Evolutionary conservation across 2,329 filamentous ascomycete species (phyloP), one percentile per base, ranked within the genome.

Genomic region (Pseudogymnoascus sp.): DNA sequence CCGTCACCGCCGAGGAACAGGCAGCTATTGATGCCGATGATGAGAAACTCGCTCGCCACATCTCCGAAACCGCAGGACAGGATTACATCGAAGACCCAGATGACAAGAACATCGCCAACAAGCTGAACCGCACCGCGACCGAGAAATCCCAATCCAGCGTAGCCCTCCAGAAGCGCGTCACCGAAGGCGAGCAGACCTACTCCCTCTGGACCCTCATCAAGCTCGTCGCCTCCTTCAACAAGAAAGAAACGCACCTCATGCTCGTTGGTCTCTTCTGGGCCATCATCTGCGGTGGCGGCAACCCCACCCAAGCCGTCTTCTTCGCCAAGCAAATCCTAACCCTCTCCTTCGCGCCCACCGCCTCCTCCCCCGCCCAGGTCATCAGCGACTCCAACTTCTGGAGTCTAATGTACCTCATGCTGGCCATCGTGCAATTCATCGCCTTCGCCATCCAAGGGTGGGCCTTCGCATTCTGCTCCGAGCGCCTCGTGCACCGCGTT

Each of bases 321-420:
- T 96, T 97, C 71, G 88, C 92, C 70, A 96, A 97, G 75, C 84
- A 91, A 64, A 93, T 97, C 74, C 84, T 85, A 65, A 84, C 86
- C 7, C 80, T 95, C 11, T 84, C 87, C 8, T 37, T 4, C 21
- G 56, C 68, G 18, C 21, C 18, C 18, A 16, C 12, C 23, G 65
- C 40, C 25, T 23, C 84, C 80, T 25, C 75, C 77, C 80, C 73
- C 9, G 8, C 43, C 31, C 75, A 85, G 62, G 80, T 96, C 61
- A 84, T 88, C 67, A 79, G 82, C 16, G 84, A 93, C 64, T 87
- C 89, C 18, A 85, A 91, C 72, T 96, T 96, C 74, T 97, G 91
- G 91, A 87, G 86, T 63, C 78, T 87, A 70, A 96, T 96, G 91
- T 96, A 88, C 75, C 82, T 93, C 67, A 92, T 96, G 83, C 80